Percentiles rank a stretch among this genome's conserved stretches.
phyloP scores from a whole-genome alignment of 768 basidiomycete species.

The Leccinum olivaceopallidum region DNA sequence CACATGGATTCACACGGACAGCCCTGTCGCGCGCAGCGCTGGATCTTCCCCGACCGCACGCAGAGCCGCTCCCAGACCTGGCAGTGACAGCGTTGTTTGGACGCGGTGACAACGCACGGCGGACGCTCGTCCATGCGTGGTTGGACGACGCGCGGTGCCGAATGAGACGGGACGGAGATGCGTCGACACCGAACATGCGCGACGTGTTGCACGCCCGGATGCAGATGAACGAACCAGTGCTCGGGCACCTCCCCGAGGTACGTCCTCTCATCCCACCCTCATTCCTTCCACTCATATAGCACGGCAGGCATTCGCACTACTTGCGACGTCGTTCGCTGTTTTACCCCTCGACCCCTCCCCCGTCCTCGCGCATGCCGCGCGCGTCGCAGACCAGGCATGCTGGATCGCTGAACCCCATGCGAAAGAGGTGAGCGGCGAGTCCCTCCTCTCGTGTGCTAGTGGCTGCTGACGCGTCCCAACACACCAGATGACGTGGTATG shows the following conservation, averaged over 20 bases:
- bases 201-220: constrained; percentile 59
- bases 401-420: constrained; percentile 52
- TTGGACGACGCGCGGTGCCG: constrained; percentile 58
- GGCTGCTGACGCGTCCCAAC: background rate
- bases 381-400: constrained; percentile 73
- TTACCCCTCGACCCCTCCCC: constrained; percentile 60
- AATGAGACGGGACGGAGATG: constrained; percentile 40
- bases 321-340: constrained; percentile 52
- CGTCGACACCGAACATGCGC: constrained; percentile 35
- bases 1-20: constrained; percentile 74
- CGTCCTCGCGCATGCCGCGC: constrained; percentile 57
- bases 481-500: constrained; percentile 69
- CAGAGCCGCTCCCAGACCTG: constrained; percentile 64
- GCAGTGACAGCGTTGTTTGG: constrained; percentile 79
- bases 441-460: background rate
- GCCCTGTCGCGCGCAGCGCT: constrained; percentile 67
- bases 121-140: constrained; percentile 72
- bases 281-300: background rate
- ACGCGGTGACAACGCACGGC: constrained; percentile 60
- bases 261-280: constrained; percentile 13
- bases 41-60: constrained; percentile 47
- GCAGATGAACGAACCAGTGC: constrained; percentile 64
- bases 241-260: constrained; percentile 69
- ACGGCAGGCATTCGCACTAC: constrained; percentile 67
- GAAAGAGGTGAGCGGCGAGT: constrained; percentile 49